Base-by-base conservation (phyloP, 345 rosid genomes). In the Heritiera fomes region DNA sequence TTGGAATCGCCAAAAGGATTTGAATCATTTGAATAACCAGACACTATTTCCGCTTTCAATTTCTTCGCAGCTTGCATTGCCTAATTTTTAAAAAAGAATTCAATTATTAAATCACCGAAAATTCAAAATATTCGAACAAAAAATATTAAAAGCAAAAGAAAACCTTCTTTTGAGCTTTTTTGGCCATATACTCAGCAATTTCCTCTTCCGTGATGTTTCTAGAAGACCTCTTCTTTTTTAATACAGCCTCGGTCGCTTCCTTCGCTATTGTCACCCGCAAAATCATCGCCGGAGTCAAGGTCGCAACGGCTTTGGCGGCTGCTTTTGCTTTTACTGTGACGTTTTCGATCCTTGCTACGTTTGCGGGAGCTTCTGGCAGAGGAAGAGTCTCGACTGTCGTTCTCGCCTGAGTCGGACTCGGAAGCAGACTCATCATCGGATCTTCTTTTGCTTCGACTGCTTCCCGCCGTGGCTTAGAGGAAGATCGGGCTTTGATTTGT, bases 1-100 rank as follows among this genome's bases (percentile, higher is more conserved):
- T 96, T 94, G 7, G 97, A 85, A 87, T 96, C 99, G 28, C 99
- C 98, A 82, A 96, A 4, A n/a, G 99, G 99, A 75, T 96, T 96
- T 0, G 98, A 96, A 85, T 92, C 97, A 74, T 96, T 96, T 1
- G 98, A 92, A 82, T 96, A 96, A 23, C 98, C 98, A 0, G 97
- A 90, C 5, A 91, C 94, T 0, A n/a, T 76, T 55, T 87, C 93
- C 0, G 90, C 80, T 89, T 88, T 95, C 86, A 92, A 82, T 77
- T 93, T 93, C 89, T 92, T 95, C 3, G 98, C 95, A 59, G 86
- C 90, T 53, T 87, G 82, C 87, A 84, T 78, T 8, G 97, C 98
- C 98, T 95, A 40, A 12, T 78, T 11, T 8, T 11, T 6, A 83
- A 84, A 45, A 66, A 62, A 69, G 64, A 75, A 49, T 68, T 30